Conservation (phyloP, 2,329 filamentous ascomycete species). For the Nigrograna mackinnonii region DNA sequence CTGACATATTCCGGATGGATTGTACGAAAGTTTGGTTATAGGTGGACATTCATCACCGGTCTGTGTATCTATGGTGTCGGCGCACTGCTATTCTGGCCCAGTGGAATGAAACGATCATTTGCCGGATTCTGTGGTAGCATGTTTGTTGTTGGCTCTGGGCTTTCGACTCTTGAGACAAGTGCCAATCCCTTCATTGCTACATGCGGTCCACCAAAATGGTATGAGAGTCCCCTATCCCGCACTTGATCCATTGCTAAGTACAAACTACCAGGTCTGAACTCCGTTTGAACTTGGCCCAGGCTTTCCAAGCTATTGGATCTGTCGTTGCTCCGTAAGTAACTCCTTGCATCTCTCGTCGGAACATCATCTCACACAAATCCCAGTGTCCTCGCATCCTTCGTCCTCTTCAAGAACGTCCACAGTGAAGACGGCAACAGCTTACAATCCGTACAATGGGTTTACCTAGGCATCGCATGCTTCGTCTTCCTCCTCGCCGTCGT, state of each 20-base stretch:
- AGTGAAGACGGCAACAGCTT: constrained; percentile 61
- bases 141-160: constrained; percentile 53
- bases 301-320: constrained; percentile 60
- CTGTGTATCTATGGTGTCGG: constrained; percentile 53
- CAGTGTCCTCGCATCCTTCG: constrained; percentile 54
- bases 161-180: constrained; percentile 59
- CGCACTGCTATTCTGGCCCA: constrained; percentile 56
- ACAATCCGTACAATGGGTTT: constrained; percentile 66
- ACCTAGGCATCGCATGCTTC: constrained; percentile 62
- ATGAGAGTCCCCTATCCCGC: not conserved
- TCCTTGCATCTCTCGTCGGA: too few species aligned
- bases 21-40: constrained; percentile 58
- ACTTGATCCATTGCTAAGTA: not conserved
- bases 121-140: constrained; percentile 61
- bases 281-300: constrained; percentile 61
- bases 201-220: constrained; percentile 46
- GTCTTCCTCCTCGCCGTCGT: constrained; percentile 57
- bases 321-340: constrained; percentile 60
- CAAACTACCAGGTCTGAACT: constrained; percentile 46
- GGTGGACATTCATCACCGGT: constrained; percentile 78
- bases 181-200: constrained; percentile 53
- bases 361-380: constrained; percentile 50
- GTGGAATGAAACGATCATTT: constrained; percentile 55
- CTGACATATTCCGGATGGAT: constrained; percentile 26
- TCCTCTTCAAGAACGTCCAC: constrained; percentile 61